These are phyloP conservation scores for Oldenlandia corymbosa DNA, from an alignment of 257 asterid genomes.

Conservation along the genomic window DNA sequence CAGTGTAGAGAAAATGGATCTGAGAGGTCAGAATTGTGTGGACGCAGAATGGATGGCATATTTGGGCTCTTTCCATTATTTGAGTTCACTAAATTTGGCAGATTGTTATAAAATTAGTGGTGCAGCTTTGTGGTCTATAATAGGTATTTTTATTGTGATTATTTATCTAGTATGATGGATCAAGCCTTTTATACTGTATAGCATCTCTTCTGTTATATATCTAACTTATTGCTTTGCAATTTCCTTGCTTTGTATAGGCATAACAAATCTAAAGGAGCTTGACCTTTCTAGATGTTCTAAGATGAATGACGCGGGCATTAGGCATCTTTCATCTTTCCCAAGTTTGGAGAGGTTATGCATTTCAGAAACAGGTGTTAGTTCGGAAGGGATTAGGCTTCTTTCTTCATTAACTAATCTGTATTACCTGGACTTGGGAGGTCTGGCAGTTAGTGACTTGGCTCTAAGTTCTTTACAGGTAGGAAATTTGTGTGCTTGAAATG, in stretches of 20 bases:
- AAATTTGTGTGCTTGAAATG: background rate
- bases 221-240: constrained; percentile 2
- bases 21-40: constrained; percentile 60
- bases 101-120: constrained; percentile 68
- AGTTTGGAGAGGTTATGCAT: constrained; percentile 69
- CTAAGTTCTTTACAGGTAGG: constrained; percentile 69
- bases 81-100: constrained; percentile 58
- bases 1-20: constrained; percentile 59
- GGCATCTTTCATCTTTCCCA: constrained; percentile 60
- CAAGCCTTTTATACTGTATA: background rate
- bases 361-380: constrained; percentile 74
- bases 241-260: constrained; percentile 43
- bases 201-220: background rate
- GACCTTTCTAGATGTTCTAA: constrained; percentile 82
- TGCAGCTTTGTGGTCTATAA: constrained; percentile 75
- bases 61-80: constrained; percentile 71
- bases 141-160: constrained; percentile 41
- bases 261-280: constrained; percentile 61
- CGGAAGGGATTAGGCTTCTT: constrained; percentile 54
- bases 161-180: constrained; percentile 6
- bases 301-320: constrained; percentile 72
- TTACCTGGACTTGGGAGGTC: constrained; percentile 78
- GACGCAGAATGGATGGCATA: constrained; percentile 99
- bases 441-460: constrained; percentile 67
- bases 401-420: constrained; percentile 54